A percentile compares a stretch with the other conserved stretches of the same genome.
These are phyloP conservation scores for Pseudogymnoascus sp. DNA, from an alignment of 2,329 filamentous ascomycete genomes.

Conservation along the genomic window DNA sequence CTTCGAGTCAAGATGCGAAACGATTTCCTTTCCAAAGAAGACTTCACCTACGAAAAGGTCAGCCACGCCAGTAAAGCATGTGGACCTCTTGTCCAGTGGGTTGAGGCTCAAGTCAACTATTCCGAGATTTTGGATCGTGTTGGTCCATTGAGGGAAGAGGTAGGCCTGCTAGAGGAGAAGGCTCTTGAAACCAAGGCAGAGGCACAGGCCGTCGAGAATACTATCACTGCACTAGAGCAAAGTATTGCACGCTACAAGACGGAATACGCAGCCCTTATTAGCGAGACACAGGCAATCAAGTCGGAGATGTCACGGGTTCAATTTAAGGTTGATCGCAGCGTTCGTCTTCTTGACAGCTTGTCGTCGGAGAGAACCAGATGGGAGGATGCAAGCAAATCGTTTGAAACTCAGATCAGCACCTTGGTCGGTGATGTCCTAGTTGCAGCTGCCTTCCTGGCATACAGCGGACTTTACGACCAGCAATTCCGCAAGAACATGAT, in stretches of 20 bases:
- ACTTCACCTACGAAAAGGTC: slow-evolving; percentile 94
- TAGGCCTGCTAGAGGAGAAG: slow-evolving; percentile 76
- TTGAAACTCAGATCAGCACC: slow-evolving; percentile 95
- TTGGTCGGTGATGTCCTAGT: slow-evolving; percentile 92
- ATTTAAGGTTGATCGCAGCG: slow-evolving; percentile 96
- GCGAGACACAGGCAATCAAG: slow-evolving; percentile 96
- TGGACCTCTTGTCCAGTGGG: slow-evolving; percentile 95
- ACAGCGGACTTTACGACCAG: slow-evolving; percentile 94
- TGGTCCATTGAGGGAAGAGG: slow-evolving; percentile 85
- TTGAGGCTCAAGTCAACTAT: slow-evolving; percentile 91
- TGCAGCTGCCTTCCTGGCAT: slow-evolving; percentile 94
- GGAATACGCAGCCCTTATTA: slow-evolving; percentile 92
- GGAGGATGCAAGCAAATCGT: slow-evolving; percentile 96
- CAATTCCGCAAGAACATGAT: slow-evolving; percentile 97
- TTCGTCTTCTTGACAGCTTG: slow-evolving; percentile 85
- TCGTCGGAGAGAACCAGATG: slow-evolving; percentile 89
- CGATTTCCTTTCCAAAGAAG: slow-evolving; percentile 84
- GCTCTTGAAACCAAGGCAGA: slow-evolving; percentile 89
- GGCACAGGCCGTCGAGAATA: slow-evolving; percentile 83
- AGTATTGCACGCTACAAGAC: slow-evolving; percentile 94
- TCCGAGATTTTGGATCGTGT: slow-evolving; percentile 95
- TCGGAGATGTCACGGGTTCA: slow-evolving; percentile 92
- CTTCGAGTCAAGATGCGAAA: slow-evolving; percentile 83
- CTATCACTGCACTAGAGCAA: slow-evolving; percentile 72
- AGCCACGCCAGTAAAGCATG: slow-evolving; percentile 95